Percentiles rank a stretch among this genome's conserved stretches.
Conservation (phyloP, 805 yeast species). For the Myxozyma neglecta region DNA sequence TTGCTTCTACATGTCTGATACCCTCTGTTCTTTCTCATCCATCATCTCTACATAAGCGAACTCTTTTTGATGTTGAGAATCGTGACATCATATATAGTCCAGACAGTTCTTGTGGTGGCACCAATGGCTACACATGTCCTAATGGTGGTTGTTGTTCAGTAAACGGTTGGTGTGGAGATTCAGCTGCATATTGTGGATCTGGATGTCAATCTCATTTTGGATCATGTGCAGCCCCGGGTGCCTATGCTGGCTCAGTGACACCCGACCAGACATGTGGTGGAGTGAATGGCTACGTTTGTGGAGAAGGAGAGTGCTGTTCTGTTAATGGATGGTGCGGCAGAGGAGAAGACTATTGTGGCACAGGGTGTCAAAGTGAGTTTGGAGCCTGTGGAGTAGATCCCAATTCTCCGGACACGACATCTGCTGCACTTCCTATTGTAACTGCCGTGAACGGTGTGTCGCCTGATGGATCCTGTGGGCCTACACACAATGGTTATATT, state of each 20-base stretch:
- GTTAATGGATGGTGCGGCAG: conserved; percentile 22
- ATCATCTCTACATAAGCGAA: not conserved
- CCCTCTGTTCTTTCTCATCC: not conserved
- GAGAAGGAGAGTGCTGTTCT: conserved; percentile 19
- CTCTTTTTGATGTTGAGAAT: not conserved
- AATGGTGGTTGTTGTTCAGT: conserved; percentile 19
- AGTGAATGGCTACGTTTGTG: conserved; percentile 8
- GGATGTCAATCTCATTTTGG: conserved; percentile 10
- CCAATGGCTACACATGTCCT: conserved; percentile 12
- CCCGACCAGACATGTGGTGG: conserved; percentile 24
- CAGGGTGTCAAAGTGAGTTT: conserved; percentile 21
- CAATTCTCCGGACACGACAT: not conserved
- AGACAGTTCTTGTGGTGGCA: conserved; percentile 17
- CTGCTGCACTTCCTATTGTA: not conserved
- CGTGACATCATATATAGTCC: conserved; percentile 7
- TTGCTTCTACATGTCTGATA: not conserved
- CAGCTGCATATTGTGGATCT: conserved; percentile 9
- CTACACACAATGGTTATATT: conserved; percentile 1
- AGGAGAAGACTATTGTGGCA: conserved; percentile 9
- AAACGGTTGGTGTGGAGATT: conserved; percentile 22
- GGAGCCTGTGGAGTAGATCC: conserved; percentile 4
- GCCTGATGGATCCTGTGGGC: conserved; percentile 21
- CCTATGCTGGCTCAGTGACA: not conserved
- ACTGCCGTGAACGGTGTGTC: not conserved
- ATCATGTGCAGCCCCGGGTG: not conserved